These are phyloP conservation scores for Hypoxylon fuscum DNA, from an alignment of 495 filamentous ascomycete species.

Conservation along the genomic window DNA sequence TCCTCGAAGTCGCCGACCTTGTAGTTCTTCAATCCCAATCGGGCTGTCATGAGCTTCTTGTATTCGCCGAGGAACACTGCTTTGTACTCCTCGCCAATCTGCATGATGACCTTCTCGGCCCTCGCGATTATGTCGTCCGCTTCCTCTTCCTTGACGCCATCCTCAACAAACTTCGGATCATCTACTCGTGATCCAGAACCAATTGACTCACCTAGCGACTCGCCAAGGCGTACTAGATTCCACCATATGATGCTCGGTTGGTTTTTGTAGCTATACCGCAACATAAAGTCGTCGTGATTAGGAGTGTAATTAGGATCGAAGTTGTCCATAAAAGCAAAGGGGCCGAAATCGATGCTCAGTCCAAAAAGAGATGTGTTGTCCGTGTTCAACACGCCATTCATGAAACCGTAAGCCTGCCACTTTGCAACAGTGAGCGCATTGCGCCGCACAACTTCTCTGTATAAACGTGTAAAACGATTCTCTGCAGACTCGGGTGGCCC, in stretches of 20 bases:
- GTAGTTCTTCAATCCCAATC: conserved; percentile 75
- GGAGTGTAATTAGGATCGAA: conserved; percentile 96
- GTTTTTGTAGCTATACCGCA: conserved; percentile 91
- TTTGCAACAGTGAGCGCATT: conserved; percentile 90
- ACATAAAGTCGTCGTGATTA: conserved; percentile 90
- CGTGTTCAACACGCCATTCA: conserved; percentile 93
- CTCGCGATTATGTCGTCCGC: conserved; percentile 75
- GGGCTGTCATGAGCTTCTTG: conserved; percentile 77
- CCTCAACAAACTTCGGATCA: conserved; percentile 69
- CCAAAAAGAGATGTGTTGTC: conserved; percentile 95
- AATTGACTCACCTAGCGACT: conserved; percentile 88
- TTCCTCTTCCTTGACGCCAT: conserved; percentile 74
- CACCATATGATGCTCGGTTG: conserved; percentile 98
- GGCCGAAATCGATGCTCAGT: conserved; percentile 90
- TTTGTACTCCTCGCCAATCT: conserved; percentile 84
- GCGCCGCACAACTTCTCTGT: conserved; percentile 83
- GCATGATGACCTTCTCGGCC: conserved; percentile 82
- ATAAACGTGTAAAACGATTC: conserved; percentile 87
- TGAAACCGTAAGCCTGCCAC: conserved; percentile 98
- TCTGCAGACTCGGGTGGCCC: conserved; percentile 71
- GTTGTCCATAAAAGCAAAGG: conserved; percentile 95
- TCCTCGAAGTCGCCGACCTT: conserved; percentile 77
- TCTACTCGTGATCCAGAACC: conserved; percentile 76
- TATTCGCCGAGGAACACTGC: conserved; percentile 86
- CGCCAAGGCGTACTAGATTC: conserved; percentile 93